These are phyloP conservation scores for Camelina sativa DNA, from an alignment of 345 rosid genomes.

Conservation along the genomic window DNA sequence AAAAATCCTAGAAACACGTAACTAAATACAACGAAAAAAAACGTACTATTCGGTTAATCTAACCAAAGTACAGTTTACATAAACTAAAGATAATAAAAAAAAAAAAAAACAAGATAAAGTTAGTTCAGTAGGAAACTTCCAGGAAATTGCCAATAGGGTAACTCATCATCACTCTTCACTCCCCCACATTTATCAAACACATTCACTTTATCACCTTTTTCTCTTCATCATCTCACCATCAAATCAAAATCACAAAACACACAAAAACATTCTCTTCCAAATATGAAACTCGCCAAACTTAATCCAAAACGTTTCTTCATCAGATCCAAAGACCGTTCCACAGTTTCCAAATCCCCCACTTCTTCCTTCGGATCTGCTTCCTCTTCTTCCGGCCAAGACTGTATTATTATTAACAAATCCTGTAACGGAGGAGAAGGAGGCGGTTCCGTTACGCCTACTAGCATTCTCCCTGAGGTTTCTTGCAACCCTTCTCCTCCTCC, in stretches of 20 bases:
- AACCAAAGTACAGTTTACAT: conserved; percentile 11
- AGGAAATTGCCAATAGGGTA: conserved; percentile 63
- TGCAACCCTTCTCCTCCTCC: conserved; percentile 37
- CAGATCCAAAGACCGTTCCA: conserved; percentile 49
- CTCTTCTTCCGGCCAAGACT: conserved; percentile 45
- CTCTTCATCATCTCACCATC: conserved; percentile 30
- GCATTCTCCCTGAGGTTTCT: conserved; percentile 59
- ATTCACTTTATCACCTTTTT: conserved; percentile 13
- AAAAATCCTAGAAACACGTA: conserved; percentile 26
- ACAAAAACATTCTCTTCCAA: neutral
- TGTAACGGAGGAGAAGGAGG: neutral
- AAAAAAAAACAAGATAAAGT: conserved; percentile 27
- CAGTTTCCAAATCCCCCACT: conserved; percentile 56
- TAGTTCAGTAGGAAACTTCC: conserved; percentile 62
- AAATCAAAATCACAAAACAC: neutral
- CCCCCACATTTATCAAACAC: conserved; percentile 47
- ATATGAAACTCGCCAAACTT: conserved; percentile 54
- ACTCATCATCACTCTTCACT: conserved; percentile 13
- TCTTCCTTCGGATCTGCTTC: conserved; percentile 53
- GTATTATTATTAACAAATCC: conserved; percentile 35
- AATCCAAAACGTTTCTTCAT: conserved; percentile 73
- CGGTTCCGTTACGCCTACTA: conserved; percentile 65
- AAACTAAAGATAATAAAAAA: neutral
- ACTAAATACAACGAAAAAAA: neutral
- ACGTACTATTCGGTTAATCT: neutral